Conservation (phyloP, 2,329 filamentous ascomycete genomes). For the Botrytis deweyae region DNA sequence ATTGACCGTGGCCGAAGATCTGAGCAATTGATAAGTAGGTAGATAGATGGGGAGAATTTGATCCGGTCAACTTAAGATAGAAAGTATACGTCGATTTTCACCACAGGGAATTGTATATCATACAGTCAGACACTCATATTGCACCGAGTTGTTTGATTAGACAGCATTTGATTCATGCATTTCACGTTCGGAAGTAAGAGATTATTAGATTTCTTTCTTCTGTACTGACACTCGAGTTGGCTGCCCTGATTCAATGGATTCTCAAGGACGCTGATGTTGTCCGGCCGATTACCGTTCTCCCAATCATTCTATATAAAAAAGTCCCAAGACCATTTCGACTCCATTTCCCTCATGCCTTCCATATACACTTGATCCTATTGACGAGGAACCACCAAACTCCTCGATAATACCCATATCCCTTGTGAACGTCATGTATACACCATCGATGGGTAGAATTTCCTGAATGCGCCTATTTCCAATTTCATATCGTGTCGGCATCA, state of each 20-base stretch:
- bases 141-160: neutral
- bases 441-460: neutral
- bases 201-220: neutral
- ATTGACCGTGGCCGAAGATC: neutral
- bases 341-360: neutral
- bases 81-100: neutral
- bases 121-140: neutral
- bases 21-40: neutral
- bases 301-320: neutral
- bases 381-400: neutral
- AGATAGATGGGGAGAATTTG: neutral
- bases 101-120: neutral
- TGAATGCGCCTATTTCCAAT: neutral
- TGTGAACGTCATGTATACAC: neutral
- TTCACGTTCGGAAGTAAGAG: neutral
- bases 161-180: neutral
- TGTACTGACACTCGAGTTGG: neutral
- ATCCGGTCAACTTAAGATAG: neutral
- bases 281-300: neutral
- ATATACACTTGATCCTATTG: neutral
- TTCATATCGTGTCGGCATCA: slow-evolving; percentile 1
- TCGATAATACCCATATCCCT: neutral
- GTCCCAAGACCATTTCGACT: neutral
- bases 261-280: neutral
- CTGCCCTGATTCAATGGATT: neutral